These are phyloP conservation scores for Aspergillus carbonarius DNA, from an alignment of 2,329 filamentous ascomycete genomes.

Conservation along the genomic window DNA sequence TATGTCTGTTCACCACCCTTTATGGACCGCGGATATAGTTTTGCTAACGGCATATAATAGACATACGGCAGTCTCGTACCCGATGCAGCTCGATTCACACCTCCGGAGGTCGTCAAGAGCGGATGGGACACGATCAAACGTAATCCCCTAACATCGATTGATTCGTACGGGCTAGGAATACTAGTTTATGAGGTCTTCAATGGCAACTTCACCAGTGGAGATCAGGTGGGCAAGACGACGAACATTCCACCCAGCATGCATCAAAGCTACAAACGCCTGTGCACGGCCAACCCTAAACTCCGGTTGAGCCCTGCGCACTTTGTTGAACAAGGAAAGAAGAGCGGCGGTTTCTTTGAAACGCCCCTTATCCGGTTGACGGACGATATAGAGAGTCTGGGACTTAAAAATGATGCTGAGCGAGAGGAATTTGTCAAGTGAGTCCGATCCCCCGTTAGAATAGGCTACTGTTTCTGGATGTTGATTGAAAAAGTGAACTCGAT, in stretches of 20 bases:
- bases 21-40: neutral
- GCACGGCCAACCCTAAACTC: slow-evolving; percentile 85
- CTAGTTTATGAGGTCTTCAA: slow-evolving; percentile 92
- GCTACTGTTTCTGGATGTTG: slow-evolving; percentile 19
- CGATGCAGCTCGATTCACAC: slow-evolving; percentile 78
- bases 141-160: slow-evolving; percentile 75
- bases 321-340: slow-evolving; percentile 80
- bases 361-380: slow-evolving; percentile 89
- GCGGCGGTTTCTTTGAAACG: slow-evolving; percentile 87
- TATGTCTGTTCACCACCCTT: slow-evolving; percentile 56
- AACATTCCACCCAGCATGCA: slow-evolving; percentile 86
- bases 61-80: slow-evolving; percentile 85
- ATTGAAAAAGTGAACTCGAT: slow-evolving; percentile 65
- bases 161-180: slow-evolving; percentile 82
- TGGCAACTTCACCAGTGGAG: slow-evolving; percentile 70
- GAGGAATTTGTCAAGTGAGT: slow-evolving; percentile 75
- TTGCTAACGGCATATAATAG: slow-evolving; percentile 43
- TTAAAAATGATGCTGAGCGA: slow-evolving; percentile 81
- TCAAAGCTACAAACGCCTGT: slow-evolving; percentile 82
- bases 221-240: slow-evolving; percentile 83
- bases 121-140: slow-evolving; percentile 93
- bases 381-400: slow-evolving; percentile 85
- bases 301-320: slow-evolving; percentile 82
- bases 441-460: neutral
- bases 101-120: slow-evolving; percentile 78